These are phyloP conservation scores for Phytophthora idaei DNA, from an alignment of 352 stramenopile genomes.

Conservation along the genomic window DNA sequence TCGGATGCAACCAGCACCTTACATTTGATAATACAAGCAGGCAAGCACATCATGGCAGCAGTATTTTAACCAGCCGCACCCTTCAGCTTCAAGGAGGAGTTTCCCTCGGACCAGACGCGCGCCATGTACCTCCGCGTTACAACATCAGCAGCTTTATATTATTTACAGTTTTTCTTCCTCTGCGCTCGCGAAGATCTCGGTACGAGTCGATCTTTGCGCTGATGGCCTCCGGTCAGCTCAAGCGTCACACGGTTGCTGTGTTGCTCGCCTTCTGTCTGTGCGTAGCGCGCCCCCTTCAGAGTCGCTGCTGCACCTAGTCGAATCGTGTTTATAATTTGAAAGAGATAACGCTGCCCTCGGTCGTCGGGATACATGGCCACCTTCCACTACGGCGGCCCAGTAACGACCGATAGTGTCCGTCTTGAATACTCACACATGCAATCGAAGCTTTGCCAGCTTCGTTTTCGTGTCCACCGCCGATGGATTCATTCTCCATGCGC, in stretches of 20 bases:
- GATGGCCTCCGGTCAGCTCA: constrained; percentile 1
- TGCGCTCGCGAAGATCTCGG: not conserved
- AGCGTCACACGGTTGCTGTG: not conserved
- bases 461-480: constrained; percentile 9
- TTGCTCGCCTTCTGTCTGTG: constrained; percentile 9
- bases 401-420: constrained; percentile 10
- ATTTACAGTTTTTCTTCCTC: constrained; percentile 19
- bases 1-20: not conserved
- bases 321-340: constrained; percentile 24
- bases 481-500: constrained; percentile 34
- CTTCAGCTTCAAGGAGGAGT: not conserved
- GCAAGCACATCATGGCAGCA: not conserved
- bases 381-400: constrained; percentile 19
- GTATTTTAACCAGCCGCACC: not conserved
- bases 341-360: constrained; percentile 3
- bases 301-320: not conserved
- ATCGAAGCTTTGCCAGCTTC: constrained; percentile 18
- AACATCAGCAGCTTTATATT: constrained; percentile 19
- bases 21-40: not conserved
- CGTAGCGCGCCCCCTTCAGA: constrained; percentile 6
- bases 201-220: constrained; percentile 3
- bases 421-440: constrained; percentile 28
- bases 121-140: constrained; percentile 3
- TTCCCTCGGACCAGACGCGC: not conserved
- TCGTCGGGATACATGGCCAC: constrained; percentile 10